Evolutionary conservation across 371 early-diverging fungal genomes (phyloP).

Genomic region (Saksenaea oblongispora): DNA sequence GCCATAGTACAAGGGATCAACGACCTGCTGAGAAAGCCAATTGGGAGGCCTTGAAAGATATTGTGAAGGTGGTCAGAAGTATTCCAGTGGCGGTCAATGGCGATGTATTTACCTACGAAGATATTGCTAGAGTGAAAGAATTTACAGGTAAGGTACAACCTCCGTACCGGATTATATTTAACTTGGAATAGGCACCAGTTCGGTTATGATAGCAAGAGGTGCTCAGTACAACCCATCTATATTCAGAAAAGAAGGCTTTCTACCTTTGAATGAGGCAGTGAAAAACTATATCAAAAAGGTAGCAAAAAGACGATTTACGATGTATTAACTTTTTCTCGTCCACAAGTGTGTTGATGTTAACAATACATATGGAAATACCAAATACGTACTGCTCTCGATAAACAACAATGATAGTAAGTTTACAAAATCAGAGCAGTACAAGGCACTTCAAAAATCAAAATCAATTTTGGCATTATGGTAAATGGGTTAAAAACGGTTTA

Average conservation of each 20-base stretch:
- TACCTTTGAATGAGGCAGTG: slow-evolving; percentile 58
- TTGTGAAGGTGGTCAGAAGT: slow-evolving; percentile 60
- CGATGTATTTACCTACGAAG: slow-evolving; percentile 71
- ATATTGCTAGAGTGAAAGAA: slow-evolving; percentile 62
- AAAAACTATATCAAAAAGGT: slow-evolving; percentile 67
- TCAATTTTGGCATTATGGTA: slow-evolving; percentile 51
- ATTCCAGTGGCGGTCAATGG: slow-evolving; percentile 95
- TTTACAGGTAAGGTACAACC: slow-evolving; percentile 55
- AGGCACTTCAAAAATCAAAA: slow-evolving; percentile 53
- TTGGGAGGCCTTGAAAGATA: slow-evolving; percentile 80
- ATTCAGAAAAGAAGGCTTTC: slow-evolving; percentile 69
- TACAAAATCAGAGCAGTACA: slow-evolving; percentile 50
- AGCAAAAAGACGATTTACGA: background rate
- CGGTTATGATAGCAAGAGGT: slow-evolving; percentile 91
- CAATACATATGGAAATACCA: slow-evolving; percentile 80
- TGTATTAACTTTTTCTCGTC: background rate
- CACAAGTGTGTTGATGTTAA: slow-evolving; percentile 53
- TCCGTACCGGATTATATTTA: no score
- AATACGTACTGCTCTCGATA: slow-evolving; percentile 90
- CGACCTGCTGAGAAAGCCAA: slow-evolving; percentile 77
- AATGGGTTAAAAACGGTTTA: background rate
- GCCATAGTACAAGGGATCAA: slow-evolving; percentile 63
- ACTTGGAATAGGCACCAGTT: slow-evolving; percentile 44
- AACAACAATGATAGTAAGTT: slow-evolving; percentile 52
- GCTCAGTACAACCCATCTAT: slow-evolving; percentile 84